Evolutionary conservation across 192 early-diverging fungal species (phyloP), one percentile per base, ranked within the genome.

Genomic region (Gorgonomyces haynaldii): DNA sequence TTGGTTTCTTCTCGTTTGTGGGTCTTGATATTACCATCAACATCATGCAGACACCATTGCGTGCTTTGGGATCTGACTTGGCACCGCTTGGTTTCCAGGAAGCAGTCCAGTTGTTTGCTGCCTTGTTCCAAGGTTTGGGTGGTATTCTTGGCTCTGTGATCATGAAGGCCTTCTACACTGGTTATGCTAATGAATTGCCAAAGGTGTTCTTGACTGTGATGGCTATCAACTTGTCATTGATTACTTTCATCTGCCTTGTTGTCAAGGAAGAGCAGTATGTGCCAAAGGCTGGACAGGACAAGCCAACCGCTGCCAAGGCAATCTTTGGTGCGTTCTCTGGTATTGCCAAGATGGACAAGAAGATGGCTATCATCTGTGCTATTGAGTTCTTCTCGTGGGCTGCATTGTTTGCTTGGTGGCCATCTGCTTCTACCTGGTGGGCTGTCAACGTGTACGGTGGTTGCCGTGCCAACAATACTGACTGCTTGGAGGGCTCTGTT

Each of bases 11-110:
- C 21, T 36, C 47, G 2, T 52, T 40, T 24, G 30, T 57, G 20
- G 7, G 6, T n/a, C 40, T 56, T 16, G 56, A 57, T 24, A 45
- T 57, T 37, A 57, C 49, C 42, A 57, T 57, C 37, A 57, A 57
- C 29, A 23, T 57, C 19, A 52, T 57, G 27, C 37, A 6, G 19
- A 37, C 15, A 6, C 13, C 13, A 15, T 19, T 57, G 10, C 56
- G 56, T 35, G 35, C 56, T 3, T 19, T 51, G n/a, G 16, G 37
- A 26, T 54, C 56, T 28, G 56, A 57, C 35, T 37, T 57, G 50
- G 49, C 30, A n/a, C 56, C 56, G 0, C 35, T 22, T 2, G 20
- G 27, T 22, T 24, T 48, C 25, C 56, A 57, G 20, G 26, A 20
- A 20, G 36, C 38, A 20, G 49, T 52, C 10, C 56, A 57, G 42